phyloP scores from a whole-genome alignment of 805 yeast species.

The Ogataea nonfermentans region DNA sequence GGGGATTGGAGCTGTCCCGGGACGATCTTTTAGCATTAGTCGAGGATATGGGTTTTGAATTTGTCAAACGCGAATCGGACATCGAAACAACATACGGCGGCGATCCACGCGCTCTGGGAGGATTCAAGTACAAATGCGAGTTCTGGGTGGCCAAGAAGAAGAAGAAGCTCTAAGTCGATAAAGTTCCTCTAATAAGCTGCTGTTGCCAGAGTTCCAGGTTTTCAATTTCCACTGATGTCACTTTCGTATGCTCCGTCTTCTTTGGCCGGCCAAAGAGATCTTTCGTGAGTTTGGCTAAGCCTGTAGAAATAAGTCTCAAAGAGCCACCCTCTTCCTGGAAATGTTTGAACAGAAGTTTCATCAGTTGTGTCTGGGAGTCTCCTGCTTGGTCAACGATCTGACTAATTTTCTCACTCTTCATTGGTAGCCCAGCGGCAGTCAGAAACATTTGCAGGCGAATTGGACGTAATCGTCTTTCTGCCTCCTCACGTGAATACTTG shows the following conservation, averaged over 20 bases:
- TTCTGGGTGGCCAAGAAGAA: constrained; percentile 61
- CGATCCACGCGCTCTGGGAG: constrained; percentile 49
- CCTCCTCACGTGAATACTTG: constrained; percentile 36
- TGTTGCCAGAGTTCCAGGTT: constrained; percentile 24
- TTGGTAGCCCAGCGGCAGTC: constrained; percentile 46
- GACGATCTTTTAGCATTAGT: constrained; percentile 53
- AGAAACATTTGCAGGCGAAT: constrained; percentile 45
- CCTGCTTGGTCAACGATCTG: constrained; percentile 39
- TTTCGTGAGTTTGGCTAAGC: constrained; percentile 23
- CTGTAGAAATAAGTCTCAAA: constrained; percentile 23
- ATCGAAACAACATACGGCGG: constrained; percentile 53
- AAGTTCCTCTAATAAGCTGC: background rate
- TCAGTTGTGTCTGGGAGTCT: constrained; percentile 37
- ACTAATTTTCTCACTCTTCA: constrained; percentile 39
- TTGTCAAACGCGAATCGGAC: constrained; percentile 43
- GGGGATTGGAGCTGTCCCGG: constrained; percentile 58
- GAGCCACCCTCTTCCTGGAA: constrained; percentile 42
- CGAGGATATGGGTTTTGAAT: constrained; percentile 47
- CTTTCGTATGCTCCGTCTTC: background rate
- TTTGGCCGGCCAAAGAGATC: constrained; percentile 12
- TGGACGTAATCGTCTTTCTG: constrained; percentile 34
- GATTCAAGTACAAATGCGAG: constrained; percentile 59
- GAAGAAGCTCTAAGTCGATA: background rate
- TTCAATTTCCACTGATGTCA: constrained; percentile 10
- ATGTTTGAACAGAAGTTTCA: constrained; percentile 42